Evolutionary conservation across 192 early-diverging fungal species (phyloP), one percentile per base, ranked within the genome.

Genomic region (Radiomyces spectabilis): DNA sequence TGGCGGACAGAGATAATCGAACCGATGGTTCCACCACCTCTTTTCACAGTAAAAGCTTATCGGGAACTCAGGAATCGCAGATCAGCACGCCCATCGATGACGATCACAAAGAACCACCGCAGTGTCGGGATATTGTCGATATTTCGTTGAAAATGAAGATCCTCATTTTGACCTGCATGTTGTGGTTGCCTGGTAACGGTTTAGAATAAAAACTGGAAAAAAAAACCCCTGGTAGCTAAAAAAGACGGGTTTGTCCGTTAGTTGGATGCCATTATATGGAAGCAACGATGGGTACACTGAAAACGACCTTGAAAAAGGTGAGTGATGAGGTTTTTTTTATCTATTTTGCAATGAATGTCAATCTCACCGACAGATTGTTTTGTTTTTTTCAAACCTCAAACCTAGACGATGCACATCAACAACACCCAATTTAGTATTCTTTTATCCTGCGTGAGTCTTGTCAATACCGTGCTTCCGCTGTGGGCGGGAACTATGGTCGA

Each of bases 341-440:
- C n/a, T n/a, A n/a, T n/a, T n/a, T n/a, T n/a, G n/a, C n/a, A n/a
- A n/a, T n/a, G 3, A 48, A 48, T 27, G 19, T 48, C 9, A 3
- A 30, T 15, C 16, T 48, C 6, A 15, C 24, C 30, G 15, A 13
- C 9, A 31, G 5, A 15, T 15, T 25, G 21, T 19, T 31, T 19
- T 5, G n/a, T 25, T 19, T 2, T n/a, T 48, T 44, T 6, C 57
- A n/a, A 24, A 43, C 35, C 41, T 59, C 4, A 27, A 25, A 22
- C 18, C 27, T 34, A 85, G 83, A 72, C 79, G 41, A 59, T 74
- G 35, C 68, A 65, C 13, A 85, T 85, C 43, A 74, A 75, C 50
- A 76, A 80, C 45, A 68, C 81, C 2, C 77, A 78, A 40, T 85
- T 84, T 56, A 74, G 83, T 29, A 73, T 81, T 19, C 55, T 85